A percentile compares a stretch with the other conserved stretches of the same genome.
phyloP scores from a whole-genome alignment of 129 eudicot species.

The Lactuca sativa region DNA sequence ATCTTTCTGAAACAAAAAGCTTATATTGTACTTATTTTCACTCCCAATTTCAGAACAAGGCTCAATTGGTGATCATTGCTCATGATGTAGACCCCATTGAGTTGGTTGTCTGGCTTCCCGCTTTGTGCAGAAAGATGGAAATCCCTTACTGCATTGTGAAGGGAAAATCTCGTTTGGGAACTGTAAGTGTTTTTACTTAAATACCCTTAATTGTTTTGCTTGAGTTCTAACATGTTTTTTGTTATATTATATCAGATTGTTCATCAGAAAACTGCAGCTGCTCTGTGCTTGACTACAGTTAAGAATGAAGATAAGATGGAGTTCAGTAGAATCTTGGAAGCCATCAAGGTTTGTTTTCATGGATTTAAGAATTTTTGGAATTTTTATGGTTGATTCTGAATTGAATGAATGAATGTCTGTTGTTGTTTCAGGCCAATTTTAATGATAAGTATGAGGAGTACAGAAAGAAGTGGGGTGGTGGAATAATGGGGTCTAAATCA shows the following conservation, averaged over 20 bases:
- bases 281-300: conserved; percentile 74
- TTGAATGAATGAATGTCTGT: neutral
- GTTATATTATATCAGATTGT: conserved; percentile 51
- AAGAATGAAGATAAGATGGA: conserved; percentile 89
- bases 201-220: neutral
- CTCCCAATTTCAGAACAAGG: conserved; percentile 64
- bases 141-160: conserved; percentile 85
- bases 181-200: conserved; percentile 36
- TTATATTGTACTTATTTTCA: neutral
- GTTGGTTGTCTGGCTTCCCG: conserved; percentile 89
- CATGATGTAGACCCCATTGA: conserved; percentile 97
- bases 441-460: conserved; percentile 79
- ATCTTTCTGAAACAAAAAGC: neutral
- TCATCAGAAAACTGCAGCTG: conserved; percentile 85
- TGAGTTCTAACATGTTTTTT: conserved; percentile 4
- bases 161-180: conserved; percentile 83
- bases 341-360: conserved; percentile 57
- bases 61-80: conserved; percentile 81
- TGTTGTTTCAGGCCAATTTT: conserved; percentile 65
- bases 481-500: conserved; percentile 82
- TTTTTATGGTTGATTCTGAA: neutral
- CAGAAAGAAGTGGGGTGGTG: conserved; percentile 92
- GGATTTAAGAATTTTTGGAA: neutral
- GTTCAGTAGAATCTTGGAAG: conserved; percentile 83
- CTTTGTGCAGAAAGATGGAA: conserved; percentile 85